Evolutionary conservation across 2,329 filamentous ascomycete species (phyloP).

Genomic region (Cordyceps fumosorosea): DNA sequence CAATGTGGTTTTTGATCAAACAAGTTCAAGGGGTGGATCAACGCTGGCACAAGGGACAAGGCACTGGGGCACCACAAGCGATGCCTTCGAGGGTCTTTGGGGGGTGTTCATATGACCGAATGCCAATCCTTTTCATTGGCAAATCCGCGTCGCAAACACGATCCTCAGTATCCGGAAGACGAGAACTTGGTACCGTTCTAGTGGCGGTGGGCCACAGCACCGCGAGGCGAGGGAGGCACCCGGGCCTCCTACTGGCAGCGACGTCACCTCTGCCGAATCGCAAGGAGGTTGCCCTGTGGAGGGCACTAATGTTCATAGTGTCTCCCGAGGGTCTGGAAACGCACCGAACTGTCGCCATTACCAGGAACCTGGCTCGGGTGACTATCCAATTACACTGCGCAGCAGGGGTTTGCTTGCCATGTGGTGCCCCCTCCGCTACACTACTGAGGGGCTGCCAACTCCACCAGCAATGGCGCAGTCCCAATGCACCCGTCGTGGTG

Average conservation of each 20-base stretch:
- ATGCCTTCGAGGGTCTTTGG: not conserved
- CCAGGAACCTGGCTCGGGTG: conserved; percentile 18
- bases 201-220: conserved; percentile 8
- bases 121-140: not conserved
- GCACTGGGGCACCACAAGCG: not conserved
- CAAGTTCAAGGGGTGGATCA: not conserved
- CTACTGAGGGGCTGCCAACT: conserved; percentile 3
- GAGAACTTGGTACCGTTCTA: not conserved
- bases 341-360: conserved; percentile 22
- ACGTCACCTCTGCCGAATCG: conserved; percentile 20
- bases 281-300: conserved; percentile 7
- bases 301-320: conserved; percentile 15
- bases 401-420: conserved; percentile 14
- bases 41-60: not conserved
- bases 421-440: conserved; percentile 10
- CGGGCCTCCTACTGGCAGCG: conserved; percentile 14
- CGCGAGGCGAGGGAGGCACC: not conserved
- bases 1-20: not conserved
- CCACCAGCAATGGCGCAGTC: not conserved
- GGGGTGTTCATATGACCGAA: not conserved
- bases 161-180: not conserved
- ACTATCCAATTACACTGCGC: conserved; percentile 12
- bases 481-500: not conserved
- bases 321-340: conserved; percentile 29
- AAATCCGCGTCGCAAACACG: not conserved